Evolutionary conservation across 208 protist genomes (phyloP), one percentile per base, ranked within the genome.

Genomic region (Trypanosomatidae sp.): DNA sequence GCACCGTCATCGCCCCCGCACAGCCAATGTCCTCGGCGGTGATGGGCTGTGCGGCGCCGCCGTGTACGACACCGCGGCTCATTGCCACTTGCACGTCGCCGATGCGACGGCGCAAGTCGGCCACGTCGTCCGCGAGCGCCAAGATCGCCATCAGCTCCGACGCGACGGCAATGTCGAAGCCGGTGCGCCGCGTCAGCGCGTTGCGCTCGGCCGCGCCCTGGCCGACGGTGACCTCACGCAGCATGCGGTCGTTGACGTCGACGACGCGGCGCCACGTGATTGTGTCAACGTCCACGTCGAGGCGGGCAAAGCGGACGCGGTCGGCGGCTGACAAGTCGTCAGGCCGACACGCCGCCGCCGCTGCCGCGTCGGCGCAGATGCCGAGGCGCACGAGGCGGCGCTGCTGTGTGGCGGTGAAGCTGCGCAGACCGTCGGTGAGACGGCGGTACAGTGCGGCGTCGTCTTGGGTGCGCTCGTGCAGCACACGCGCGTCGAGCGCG

Each of bases 121-220:
- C 53, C 15, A 98, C 63, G 52, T 76, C 50, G 19, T 76, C 88
- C 6, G 91, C 70, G 11, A 99, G 83, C 5, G 97, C 97, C 25
- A 99, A 62, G 28, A 98, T 92, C 18, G 97, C 97, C 97, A 99
- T 99, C 51, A 97, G 81, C 71, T 99, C 97, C 15, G 77, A 94
- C 6, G 96, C 96, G 13, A 99, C 97, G 28, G 91, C 66, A 24
- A 99, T 98, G 43, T 98, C 96, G 65, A 97, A 99, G 19, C 85
- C 77, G 4, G 95, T 97, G 33, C 68, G 45, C 35, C 89, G 71
- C 7, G 66, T 78, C 18, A 71, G 43, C 11, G 79, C 78, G n/a
- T n/a, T n/a, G 53, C 96, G 94, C 73, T 99, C 96, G 26, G 71
- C 66, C 26, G 58, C 54, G 4, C 84, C 81, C 49, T 96, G 63